Evolutionary conservation across 176 grass and related monocot genomes (phyloP), one percentile per base, ranked within the genome.

Genomic region (Otatea glauca): DNA sequence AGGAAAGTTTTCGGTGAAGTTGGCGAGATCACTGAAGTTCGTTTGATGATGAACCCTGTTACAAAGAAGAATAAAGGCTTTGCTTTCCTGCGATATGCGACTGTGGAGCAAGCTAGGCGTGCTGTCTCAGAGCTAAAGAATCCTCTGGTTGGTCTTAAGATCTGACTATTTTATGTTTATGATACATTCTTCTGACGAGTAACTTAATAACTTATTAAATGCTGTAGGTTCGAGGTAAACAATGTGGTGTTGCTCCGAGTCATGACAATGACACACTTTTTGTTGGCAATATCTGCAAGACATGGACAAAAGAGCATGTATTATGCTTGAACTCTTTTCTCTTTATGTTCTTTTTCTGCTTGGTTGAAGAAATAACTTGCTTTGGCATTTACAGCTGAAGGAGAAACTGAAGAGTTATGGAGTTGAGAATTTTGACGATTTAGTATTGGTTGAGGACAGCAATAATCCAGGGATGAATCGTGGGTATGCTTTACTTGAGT

Each of bases 31-130:
- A 95, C 83, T 39, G 93, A 93, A 74, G 88, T 98, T 80, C 89
- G 96, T 69, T 85, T 98, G 72, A 87, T 95, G 89, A 95, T 94
- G 89, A 92, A 95, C 70, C 89, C 93, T 77, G 47, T 82, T 29
- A 95, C 93, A 14, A 95, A 96, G 88, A 93, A 95, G 80, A 98
- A 98, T 45, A 98, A 94, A 96, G 96, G 96, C 17, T 98, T 93
- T 89, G 96, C 96, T 38, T 98, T 98, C 80, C 82, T 98, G 87
- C 89, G 74, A 68, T 98, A 85, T 90, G 89, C 91, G 16, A 98
- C 93, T 70, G 91, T 93, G 78, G 96, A 98, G 39, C 91, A 98
- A 82, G 93, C 96, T 74, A 92, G 83, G 86, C 83, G 83, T 77
- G 93, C 93, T 74, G 84, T 96, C 45, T 84, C 89, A 76, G 93